Conservation (phyloP, 2,329 filamentous ascomycete species). For the Ophiostoma fasciatum region DNA sequence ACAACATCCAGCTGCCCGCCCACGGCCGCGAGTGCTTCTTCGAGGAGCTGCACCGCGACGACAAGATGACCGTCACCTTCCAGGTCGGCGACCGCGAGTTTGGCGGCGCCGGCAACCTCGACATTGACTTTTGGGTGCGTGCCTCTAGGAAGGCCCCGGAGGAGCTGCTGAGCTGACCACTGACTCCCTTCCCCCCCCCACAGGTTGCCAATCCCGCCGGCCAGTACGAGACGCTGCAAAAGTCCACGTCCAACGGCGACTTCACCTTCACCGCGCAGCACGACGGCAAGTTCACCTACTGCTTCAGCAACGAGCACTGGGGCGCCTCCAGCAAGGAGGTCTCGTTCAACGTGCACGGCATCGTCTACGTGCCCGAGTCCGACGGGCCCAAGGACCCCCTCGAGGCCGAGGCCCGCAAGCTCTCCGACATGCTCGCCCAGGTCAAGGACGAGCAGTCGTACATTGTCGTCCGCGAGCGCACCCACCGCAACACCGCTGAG, state of each 20-base stretch:
- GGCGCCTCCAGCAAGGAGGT: constrained; percentile 93
- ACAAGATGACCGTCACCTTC: constrained; percentile 97
- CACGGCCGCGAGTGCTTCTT: constrained; percentile 97
- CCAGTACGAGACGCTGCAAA: constrained; percentile 66
- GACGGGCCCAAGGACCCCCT: constrained; percentile 77
- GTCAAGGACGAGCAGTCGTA: constrained; percentile 98
- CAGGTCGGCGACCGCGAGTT: constrained; percentile 96
- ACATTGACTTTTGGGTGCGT: constrained; percentile 95
- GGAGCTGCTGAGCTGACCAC: too few species aligned
- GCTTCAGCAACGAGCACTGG: constrained; percentile 99
- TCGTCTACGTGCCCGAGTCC: constrained; percentile 87
- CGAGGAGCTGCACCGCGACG: constrained; percentile 80
- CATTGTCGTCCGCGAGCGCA: constrained; percentile 88
- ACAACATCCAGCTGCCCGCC: constrained; percentile 91
- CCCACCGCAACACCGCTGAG: constrained; percentile 95
- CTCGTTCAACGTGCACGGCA: constrained; percentile 97
- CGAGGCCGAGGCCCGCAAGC: constrained; percentile 73
- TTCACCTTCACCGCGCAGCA: constrained; percentile 74
- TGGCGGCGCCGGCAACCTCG: constrained; percentile 82
- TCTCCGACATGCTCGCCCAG: constrained; percentile 74
- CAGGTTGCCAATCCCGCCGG: constrained; percentile 66
- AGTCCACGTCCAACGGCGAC: constrained; percentile 75
- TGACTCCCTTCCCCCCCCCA: neutral
- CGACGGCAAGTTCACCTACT: constrained; percentile 89
- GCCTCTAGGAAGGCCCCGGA: too few species aligned